Evolutionary conservation across 2,329 filamentous ascomycete species (phyloP), one percentile per base, ranked within the genome.

Genomic region (Zasmidium angulare): DNA sequence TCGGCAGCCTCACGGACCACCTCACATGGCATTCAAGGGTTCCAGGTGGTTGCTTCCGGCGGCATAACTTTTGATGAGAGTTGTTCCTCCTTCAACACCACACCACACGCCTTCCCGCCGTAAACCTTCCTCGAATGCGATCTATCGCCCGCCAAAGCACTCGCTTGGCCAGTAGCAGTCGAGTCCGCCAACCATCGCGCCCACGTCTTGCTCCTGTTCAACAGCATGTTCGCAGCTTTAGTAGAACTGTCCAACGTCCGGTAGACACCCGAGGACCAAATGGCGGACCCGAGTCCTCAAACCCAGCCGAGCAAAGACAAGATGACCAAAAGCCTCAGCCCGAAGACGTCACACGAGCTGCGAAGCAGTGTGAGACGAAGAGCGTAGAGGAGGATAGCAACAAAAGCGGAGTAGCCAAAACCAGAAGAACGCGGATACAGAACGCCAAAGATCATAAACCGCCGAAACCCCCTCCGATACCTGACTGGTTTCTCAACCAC

Each of bases 401-500:
- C n/a, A 55, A 55, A 31, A 7, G 23, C 29, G 40, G 21, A 7
- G 11, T 48, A 31, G 20, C 9, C 17, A 49, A 46, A 31, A 43
- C 53, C 12, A 47, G 53, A 31, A 48, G 53, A 11, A 23, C 40
- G 29, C 53, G 47, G 31, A 55, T 7, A 50, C 24, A 31, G 46
- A 51, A 47, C 7, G 29, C 26, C 6, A 29, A 29, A 29, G 26
- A 21, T 11, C 19, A 24, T 40, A 58, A 40, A 46, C 43, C 47
- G 17, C 70, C 70, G 1, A 68, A 63, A 50, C 70, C 72, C 2
- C 71, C 72, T 19, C 70, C 71, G 7, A 61, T 75, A n/a, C 74
- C 74, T 12, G 68, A 72, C 4, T 76, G 74, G 74, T 76, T 76
- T 55, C 53, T 76, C 49, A 66, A 67, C 22, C 65, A 74, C 53